Evolutionary conservation across 2,329 filamentous ascomycete genomes (phyloP), one percentile per base, ranked within the genome.

Genomic region (Aspergillus oerlinghausenensis): DNA sequence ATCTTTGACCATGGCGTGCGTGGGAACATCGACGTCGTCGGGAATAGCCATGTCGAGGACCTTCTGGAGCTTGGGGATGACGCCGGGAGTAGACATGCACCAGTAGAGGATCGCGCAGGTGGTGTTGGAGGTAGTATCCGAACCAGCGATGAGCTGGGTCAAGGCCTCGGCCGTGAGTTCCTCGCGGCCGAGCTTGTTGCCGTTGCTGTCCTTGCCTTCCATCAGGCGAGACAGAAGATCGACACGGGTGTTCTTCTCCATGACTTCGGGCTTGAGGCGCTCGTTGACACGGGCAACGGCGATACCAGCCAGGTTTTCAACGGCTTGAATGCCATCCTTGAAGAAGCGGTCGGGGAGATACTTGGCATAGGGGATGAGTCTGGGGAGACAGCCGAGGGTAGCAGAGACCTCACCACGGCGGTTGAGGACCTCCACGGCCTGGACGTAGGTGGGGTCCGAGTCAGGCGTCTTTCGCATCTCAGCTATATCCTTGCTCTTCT

Each of bases 81-180:
- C 89, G 1, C 86, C 80, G 0, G 89, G 88, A 1, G 88, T 88
- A 43, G 81, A 79, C 4, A 87, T 78, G 29, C 84, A 85, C 78
- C 92, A 89, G 77, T 87, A 96, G 0, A 96, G 80, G 40, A 96
- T 81, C 0, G 91, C 91, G 68, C 92, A 96, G 2, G 88, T 88
- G 0, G 92, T 90, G 72, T 87, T 90, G 61, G 80, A 84, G 17
- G 88, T 87, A 3, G 80, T 77, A 60, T 89, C 87, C 21, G 84
- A 84, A 67, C 86, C 87, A 29, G 87, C 85, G 65, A 89, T 96
- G 45, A 96, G 82, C 73, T 96, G 92, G 0, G 92, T 96, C 26
- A 96, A 78, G 0, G 92, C 92, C 76, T 96, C 92, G 38, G 91
- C 91, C 0, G 90, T 95, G 52, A 96, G 80, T 70, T 96, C 92